Evolutionary conservation across 1,284 basidiomycete genomes (phyloP).

Genomic region (Mycosarcoma maydis): DNA sequence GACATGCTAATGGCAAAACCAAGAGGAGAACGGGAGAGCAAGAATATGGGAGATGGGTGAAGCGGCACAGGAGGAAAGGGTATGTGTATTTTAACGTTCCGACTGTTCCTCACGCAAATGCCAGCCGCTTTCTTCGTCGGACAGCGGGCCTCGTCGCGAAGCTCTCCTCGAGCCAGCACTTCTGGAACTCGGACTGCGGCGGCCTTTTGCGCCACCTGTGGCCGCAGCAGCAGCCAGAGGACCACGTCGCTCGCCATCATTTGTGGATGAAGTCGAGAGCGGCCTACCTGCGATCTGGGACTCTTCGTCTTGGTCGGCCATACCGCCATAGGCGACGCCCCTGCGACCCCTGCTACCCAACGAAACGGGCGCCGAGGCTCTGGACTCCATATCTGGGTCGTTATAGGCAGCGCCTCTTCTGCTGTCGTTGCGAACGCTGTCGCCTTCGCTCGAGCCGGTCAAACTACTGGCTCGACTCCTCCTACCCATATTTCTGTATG

Average conservation of each 20-base stretch:
- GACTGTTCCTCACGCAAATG: constrained; percentile 44
- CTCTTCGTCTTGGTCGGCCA: constrained; percentile 44
- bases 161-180: constrained; percentile 23
- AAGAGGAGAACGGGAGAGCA: too few species aligned
- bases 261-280: constrained; percentile 5
- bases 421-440: constrained; percentile 3
- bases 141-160: constrained; percentile 19
- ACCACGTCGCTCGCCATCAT: constrained; percentile 11
- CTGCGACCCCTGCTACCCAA: constrained; percentile 52
- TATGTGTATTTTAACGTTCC: constrained; percentile 14
- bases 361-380: constrained; percentile 39
- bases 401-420: constrained; percentile 56
- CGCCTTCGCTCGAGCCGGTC: constrained; percentile 12
- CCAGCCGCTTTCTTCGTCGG: constrained; percentile 50
- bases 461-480: constrained; percentile 10
- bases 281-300: constrained; percentile 26
- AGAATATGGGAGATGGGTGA: not conserved
- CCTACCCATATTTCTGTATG: constrained; percentile 18
- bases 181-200: constrained; percentile 6
- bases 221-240: constrained; percentile 40
- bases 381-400: constrained; percentile 49
- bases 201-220: constrained; percentile 13
- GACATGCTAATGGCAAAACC: too few species aligned
- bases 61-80: not conserved
- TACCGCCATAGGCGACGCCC: constrained; percentile 48